phyloP scores from a whole-genome alignment of 2,329 filamentous ascomycete genomes.

The Scortechinia acanthostroma region DNA sequence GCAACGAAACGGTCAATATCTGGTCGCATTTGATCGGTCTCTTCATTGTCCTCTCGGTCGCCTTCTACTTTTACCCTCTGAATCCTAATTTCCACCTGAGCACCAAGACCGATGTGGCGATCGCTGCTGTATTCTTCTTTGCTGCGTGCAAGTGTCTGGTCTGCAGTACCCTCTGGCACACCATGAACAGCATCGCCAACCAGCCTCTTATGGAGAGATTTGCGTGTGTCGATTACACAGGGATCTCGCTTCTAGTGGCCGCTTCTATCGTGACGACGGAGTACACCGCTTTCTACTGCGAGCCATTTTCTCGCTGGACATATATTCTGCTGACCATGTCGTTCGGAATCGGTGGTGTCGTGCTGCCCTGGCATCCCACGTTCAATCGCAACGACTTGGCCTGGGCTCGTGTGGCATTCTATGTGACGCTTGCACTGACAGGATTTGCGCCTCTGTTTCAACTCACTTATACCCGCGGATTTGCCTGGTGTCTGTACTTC shows the following conservation, averaged over 20 bases:
- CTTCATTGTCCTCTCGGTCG: conserved; percentile 53
- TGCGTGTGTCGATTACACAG: conserved; percentile 66
- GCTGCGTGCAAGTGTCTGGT: conserved; percentile 64
- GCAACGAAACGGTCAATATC: conserved; percentile 65
- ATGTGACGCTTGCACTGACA: conserved; percentile 53
- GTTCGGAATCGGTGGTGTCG: conserved; percentile 54
- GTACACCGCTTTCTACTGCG: conserved; percentile 68
- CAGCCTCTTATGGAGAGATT: conserved; percentile 62
- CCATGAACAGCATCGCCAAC: conserved; percentile 63
- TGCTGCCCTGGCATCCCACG: conserved; percentile 63
- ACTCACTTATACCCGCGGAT: conserved; percentile 47
- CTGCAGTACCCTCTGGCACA: conserved; percentile 66
- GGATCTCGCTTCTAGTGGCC: conserved; percentile 60
- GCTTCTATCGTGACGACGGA: conserved; percentile 66
- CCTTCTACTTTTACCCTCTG: conserved; percentile 64
- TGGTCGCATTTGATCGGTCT: conserved; percentile 65
- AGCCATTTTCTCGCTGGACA: conserved; percentile 50
- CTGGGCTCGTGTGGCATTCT: conserved; percentile 61
- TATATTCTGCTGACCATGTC: conserved; percentile 55
- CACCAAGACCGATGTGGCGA: conserved; percentile 55
- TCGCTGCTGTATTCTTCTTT: conserved; percentile 64
- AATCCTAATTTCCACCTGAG: conserved; percentile 54
- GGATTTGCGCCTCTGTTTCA: conserved; percentile 59
- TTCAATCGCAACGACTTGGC: conserved; percentile 64
- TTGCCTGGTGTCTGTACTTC: conserved; percentile 54